Evolutionary conservation across 2,329 filamentous ascomycete genomes (phyloP).

Genomic region (Fusarium sterilihyphosum): DNA sequence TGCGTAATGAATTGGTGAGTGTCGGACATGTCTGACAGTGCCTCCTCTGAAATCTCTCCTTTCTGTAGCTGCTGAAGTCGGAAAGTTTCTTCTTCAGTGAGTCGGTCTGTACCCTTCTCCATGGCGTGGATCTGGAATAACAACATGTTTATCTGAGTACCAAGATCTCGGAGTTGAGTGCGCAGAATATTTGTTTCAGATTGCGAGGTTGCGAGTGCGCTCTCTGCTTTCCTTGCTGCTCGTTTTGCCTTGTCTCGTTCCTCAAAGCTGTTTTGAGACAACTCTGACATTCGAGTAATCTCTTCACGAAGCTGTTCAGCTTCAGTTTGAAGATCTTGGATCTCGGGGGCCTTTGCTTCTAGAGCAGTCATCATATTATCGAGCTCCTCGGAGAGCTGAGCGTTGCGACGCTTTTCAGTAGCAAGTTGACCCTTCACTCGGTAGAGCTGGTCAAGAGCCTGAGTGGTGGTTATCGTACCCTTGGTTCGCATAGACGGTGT

Average conservation of each 20-base stretch:
- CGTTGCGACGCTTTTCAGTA: slow-evolving; percentile 77
- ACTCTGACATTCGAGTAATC: slow-evolving; percentile 83
- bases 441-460: slow-evolving; percentile 72
- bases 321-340: slow-evolving; percentile 85
- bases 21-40: slow-evolving; percentile 78
- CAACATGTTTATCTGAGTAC: slow-evolving; percentile 89
- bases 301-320: slow-evolving; percentile 83
- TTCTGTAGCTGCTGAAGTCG: slow-evolving; percentile 82
- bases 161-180: slow-evolving; percentile 88
- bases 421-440: slow-evolving; percentile 78
- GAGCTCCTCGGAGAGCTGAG: slow-evolving; percentile 78
- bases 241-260: slow-evolving; percentile 83
- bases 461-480: slow-evolving; percentile 66
- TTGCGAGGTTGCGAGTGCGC: slow-evolving; percentile 70
- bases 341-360: slow-evolving; percentile 86
- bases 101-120: slow-evolving; percentile 79
- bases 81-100: slow-evolving; percentile 76
- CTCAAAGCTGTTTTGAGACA: slow-evolving; percentile 83
- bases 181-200: slow-evolving; percentile 82
- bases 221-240: slow-evolving; percentile 80
- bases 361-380: slow-evolving; percentile 88
- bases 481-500: slow-evolving; percentile 65
- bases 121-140: slow-evolving; percentile 86
- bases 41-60: slow-evolving; percentile 77
- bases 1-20: slow-evolving; percentile 91